phyloP scores from a whole-genome alignment of 1,284 basidiomycete genomes.

The Ceratobasidium theobromae region DNA sequence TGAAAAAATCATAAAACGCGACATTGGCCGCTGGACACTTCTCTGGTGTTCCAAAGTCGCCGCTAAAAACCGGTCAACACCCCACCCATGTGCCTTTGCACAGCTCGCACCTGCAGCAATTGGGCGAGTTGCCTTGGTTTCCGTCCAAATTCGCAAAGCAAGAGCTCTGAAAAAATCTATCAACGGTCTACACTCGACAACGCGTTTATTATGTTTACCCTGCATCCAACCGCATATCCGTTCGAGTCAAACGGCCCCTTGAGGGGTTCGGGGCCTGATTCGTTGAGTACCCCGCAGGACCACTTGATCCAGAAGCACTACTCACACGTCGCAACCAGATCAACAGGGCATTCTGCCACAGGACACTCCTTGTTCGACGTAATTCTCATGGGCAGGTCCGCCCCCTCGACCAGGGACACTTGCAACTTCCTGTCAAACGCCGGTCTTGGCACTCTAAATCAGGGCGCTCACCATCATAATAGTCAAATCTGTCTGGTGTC shows the following conservation, averaged over 20 bases:
- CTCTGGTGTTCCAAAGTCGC: constrained; percentile 6
- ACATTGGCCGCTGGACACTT: constrained; percentile 27
- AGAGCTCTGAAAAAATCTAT: constrained; percentile 7
- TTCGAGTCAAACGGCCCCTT: background rate
- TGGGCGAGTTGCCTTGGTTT: constrained; percentile 38
- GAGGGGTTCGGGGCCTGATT: constrained; percentile 28
- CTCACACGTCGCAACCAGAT: constrained; percentile 22
- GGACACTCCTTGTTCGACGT: constrained; percentile 34
- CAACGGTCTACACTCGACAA: background rate
- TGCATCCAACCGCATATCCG: constrained; percentile 32
- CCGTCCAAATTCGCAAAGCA: constrained; percentile 35
- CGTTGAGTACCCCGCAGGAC: no score
- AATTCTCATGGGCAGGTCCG: constrained; percentile 39
- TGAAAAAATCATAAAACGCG: constrained; percentile 48
- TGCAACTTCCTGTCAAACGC: background rate
- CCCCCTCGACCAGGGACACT: constrained; percentile 40
- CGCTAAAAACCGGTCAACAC: background rate
- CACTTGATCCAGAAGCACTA: no score
- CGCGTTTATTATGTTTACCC: background rate
- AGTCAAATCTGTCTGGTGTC: constrained; percentile 43
- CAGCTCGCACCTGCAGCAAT: constrained; percentile 47
- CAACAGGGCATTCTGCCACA: constrained; percentile 35
- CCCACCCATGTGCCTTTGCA: constrained; percentile 46
- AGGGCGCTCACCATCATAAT: constrained; percentile 37
- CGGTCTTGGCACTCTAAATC: background rate